These are phyloP conservation scores for Pythium rhizo-oryzae DNA, from an alignment of 352 stramenopile species.

Conservation along the genomic window DNA sequence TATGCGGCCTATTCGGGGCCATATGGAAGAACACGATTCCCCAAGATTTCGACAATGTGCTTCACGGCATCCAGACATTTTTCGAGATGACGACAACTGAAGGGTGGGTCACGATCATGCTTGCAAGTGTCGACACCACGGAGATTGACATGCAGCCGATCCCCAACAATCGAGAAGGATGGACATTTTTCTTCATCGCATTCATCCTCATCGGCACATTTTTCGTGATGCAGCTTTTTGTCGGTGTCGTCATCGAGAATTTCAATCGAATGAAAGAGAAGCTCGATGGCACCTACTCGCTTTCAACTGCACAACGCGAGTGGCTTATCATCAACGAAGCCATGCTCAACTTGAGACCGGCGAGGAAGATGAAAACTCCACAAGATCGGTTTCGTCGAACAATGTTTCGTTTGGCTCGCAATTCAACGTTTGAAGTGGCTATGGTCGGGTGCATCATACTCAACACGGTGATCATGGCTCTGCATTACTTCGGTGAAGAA, in stretches of 20 bases:
- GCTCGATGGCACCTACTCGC: slow-evolving; percentile 61
- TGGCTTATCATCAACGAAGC: slow-evolving; percentile 70
- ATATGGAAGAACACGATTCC: slow-evolving; percentile 51
- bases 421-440: slow-evolving; percentile 67
- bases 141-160: slow-evolving; percentile 93
- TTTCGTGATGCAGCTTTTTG: slow-evolving; percentile 93
- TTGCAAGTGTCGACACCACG: slow-evolving; percentile 82
- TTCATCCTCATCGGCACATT: slow-evolving; percentile 92
- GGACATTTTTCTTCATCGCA: slow-evolving; percentile 86
- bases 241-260: slow-evolving; percentile 94
- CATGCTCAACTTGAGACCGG: slow-evolving; percentile 52
- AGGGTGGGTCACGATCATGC: slow-evolving; percentile 90
- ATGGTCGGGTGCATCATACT: slow-evolving; percentile 87
- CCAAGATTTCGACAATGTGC: slow-evolving; percentile 86
- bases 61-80: slow-evolving; percentile 64
- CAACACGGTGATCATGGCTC: slow-evolving; percentile 88
- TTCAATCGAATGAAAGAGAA: slow-evolving; percentile 87
- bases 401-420: slow-evolving; percentile 44
- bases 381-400: slow-evolving; percentile 40
- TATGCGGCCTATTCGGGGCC: slow-evolving; percentile 48
- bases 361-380: slow-evolving; percentile 46
- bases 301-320: slow-evolving; percentile 72
- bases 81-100: slow-evolving; percentile 94
- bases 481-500: slow-evolving; percentile 86
- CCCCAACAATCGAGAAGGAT: slow-evolving; percentile 65